phyloP scores from a whole-genome alignment of 2,329 filamentous ascomycete species.

The Neonectria ditissima region DNA sequence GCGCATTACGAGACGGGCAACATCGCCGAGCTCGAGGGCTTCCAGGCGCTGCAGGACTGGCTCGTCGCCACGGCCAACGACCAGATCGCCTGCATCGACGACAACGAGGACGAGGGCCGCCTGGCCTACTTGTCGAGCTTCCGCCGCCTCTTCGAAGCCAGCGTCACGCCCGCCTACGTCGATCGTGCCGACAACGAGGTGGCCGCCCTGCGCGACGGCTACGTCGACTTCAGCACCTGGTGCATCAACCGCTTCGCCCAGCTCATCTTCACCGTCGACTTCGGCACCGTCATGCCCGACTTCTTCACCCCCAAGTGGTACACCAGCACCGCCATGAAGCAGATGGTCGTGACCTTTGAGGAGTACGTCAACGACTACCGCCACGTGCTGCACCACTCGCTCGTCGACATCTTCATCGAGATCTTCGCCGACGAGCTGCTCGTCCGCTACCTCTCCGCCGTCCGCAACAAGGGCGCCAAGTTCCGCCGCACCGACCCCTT shows the following conservation, averaged over 20 bases:
- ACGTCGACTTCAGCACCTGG: conserved; percentile 94
- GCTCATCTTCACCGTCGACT: conserved; percentile 92
- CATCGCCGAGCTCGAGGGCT: conserved; percentile 69
- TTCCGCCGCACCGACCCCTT: conserved; percentile 90
- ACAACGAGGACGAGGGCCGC: conserved; percentile 80
- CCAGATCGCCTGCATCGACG: conserved; percentile 98
- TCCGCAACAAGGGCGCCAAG: conserved; percentile 90
- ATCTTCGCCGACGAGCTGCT: conserved; percentile 94
- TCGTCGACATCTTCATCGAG: conserved; percentile 92
- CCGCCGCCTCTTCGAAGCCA: conserved; percentile 82
- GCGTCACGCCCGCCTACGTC: conserved; percentile 84
- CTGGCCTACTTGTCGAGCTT: conserved; percentile 89
- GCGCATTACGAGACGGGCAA: conserved; percentile 73
- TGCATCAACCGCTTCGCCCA: conserved; percentile 89
- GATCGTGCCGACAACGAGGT: conserved; percentile 80
- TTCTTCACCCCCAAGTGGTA: conserved; percentile 97
- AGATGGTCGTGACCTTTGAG: conserved; percentile 93
- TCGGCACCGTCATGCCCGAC: conserved; percentile 82
- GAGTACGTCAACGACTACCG: conserved; percentile 94
- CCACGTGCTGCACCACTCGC: conserved; percentile 83
- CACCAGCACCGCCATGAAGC: conserved; percentile 84
- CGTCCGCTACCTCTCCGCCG: conserved; percentile 82
- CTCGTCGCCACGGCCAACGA: conserved; percentile 97
- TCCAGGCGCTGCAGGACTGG: conserved; percentile 92
- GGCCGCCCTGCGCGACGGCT: conserved; percentile 83